Base-by-base conservation (phyloP, 1,139 yeast species). In the Arxiozyma telluris region DNA sequence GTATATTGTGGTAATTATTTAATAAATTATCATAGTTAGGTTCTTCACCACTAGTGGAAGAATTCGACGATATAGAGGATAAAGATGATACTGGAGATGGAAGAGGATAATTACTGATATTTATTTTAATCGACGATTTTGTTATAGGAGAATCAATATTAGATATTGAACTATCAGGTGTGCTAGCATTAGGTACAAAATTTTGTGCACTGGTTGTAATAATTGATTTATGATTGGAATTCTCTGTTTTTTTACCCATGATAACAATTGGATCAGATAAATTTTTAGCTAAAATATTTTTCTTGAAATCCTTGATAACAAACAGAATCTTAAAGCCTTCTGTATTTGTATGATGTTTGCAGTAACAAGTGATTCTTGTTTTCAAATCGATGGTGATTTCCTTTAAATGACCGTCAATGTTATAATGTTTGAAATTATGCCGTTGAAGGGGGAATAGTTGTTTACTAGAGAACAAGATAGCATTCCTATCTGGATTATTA, bases 311-410 rank as follows among this genome's bases (percentile, higher is more conserved):
- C 57, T 81, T 83, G 48, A 90, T 68, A 3, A 89, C 82, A 61
- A 90, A 82, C 47, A 89, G 73, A 43, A 91, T 74, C 62, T 72
- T 72, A 72, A 90, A 93, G 1, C 98, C 98, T 52, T 79, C 79
- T 30, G 83, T 75, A 59, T 91, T 96, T 61, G 82, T 82, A 70
- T 93, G 98, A 70, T 93, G 98, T 62, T 98, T 82, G 71, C 97
- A 91, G 69, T 93, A 93, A 69, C 98, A 93, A 9, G 91, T 93
- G 44, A 93, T 82, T 72, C 98, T 81, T 15, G 96, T 84, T 30
- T 90, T 83, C 38, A 93, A 73, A 54, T 87, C 93, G 53, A 91
- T 71, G 25, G n/a, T 42, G 11, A 51, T 51, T 4, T 47, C 34
- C 8, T 43, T 38, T 15, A 27, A n/a, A 11, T 25, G 44, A 20